Conservation (phyloP, 2,329 filamentous ascomycete genomes). For the Hymenoscyphus repandus region DNA sequence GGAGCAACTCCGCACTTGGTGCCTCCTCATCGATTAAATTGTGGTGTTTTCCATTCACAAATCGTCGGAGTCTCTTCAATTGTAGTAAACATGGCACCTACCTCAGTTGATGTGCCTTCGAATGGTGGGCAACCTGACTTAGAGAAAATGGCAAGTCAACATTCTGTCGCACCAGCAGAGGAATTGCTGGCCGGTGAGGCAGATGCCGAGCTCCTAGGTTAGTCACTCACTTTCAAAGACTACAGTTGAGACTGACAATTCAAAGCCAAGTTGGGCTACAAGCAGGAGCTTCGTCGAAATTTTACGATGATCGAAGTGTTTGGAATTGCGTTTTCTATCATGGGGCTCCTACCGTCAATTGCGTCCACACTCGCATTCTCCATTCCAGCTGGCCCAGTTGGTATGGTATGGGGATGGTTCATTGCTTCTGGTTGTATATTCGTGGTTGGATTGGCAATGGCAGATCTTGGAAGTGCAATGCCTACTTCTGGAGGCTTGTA, state of each 20-base stretch:
- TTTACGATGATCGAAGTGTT: conserved; percentile 60
- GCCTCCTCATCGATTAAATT: neutral
- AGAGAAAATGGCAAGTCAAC: conserved; percentile 21
- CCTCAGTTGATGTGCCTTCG: neutral
- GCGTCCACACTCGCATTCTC: conserved; percentile 54
- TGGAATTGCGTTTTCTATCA: conserved; percentile 54
- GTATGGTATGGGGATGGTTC: conserved; percentile 60
- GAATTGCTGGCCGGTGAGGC: conserved; percentile 26
- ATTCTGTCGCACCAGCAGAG: conserved; percentile 16
- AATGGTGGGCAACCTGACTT: conserved; percentile 12
- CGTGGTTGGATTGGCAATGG: conserved; percentile 54
- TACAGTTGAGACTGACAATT: neutral
- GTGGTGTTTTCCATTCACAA: neutral
- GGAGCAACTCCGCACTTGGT: no score
- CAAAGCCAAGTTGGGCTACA: conserved; percentile 33
- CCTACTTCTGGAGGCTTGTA: conserved; percentile 55
- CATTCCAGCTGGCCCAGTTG: conserved; percentile 52
- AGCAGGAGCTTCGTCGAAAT: conserved; percentile 56
- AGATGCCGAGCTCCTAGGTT: conserved; percentile 32
- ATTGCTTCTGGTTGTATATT: conserved; percentile 53
- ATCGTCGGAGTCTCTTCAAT: conserved; percentile 3
- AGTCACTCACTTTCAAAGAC: neutral
- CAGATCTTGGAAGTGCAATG: conserved; percentile 48
- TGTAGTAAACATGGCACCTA: conserved; percentile 5
- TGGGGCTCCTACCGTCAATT: conserved; percentile 57